Evolutionary conservation across 805 yeast genomes (phyloP).

Genomic region (Tetrapisispora nanseiensis): DNA sequence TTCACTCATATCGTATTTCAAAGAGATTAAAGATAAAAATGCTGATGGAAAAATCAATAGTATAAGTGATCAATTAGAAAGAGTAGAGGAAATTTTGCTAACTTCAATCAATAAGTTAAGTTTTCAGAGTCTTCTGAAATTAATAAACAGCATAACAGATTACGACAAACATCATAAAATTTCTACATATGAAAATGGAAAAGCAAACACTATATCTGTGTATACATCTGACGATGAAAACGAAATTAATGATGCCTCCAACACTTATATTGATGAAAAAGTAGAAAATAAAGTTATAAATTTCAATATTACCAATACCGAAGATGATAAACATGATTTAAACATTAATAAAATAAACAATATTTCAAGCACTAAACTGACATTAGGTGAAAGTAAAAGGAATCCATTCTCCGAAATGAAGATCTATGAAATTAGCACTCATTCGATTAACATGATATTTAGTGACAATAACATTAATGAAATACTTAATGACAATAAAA

Average conservation of each 20-base stretch:
- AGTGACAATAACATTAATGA: neutral
- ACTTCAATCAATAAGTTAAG: slow-evolving; percentile 25
- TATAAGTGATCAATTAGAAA: slow-evolving; percentile 35
- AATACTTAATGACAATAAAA: no score
- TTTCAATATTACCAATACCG: no score
- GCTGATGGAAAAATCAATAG: slow-evolving; percentile 10
- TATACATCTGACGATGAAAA: slow-evolving; percentile 39
- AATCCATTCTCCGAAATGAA: neutral
- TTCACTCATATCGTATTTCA: slow-evolving; percentile 14
- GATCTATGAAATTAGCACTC: neutral
- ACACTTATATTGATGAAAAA: slow-evolving; percentile 16
- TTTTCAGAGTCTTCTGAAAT: slow-evolving; percentile 36
- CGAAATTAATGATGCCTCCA: slow-evolving; percentile 27
- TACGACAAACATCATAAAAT: slow-evolving; percentile 23
- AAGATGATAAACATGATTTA: neutral
- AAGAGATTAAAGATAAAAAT: slow-evolving; percentile 7
- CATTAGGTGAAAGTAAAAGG: neutral
- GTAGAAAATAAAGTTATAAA: neutral
- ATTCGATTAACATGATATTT: neutral
- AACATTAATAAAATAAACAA: neutral
- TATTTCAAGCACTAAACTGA: neutral
- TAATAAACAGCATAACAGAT: slow-evolving; percentile 44
- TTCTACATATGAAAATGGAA: slow-evolving; percentile 12
- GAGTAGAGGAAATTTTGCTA: slow-evolving; percentile 39
- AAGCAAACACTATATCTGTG: slow-evolving; percentile 35